Evolutionary conservation across 257 asterid species (phyloP).

Genomic region (Solanum sitiens): DNA sequence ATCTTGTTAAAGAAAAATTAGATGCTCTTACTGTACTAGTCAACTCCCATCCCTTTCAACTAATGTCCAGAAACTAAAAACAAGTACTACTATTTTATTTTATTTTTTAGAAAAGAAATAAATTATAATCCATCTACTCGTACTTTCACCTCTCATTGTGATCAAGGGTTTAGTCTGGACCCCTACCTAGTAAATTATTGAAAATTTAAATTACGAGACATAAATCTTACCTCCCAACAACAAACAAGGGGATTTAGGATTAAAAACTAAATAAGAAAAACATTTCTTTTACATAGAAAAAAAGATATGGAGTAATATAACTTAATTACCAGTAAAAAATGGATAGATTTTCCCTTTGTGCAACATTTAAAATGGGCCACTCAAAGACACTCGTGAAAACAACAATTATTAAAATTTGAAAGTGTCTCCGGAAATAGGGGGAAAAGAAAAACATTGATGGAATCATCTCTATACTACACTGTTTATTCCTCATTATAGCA

Average conservation of each 20-base stretch:
- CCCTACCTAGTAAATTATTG: background rate
- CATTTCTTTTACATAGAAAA: background rate
- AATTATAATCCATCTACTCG: background rate
- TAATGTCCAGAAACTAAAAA: background rate
- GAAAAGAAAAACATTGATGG: background rate
- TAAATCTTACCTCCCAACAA: background rate
- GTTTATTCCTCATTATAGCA: background rate
- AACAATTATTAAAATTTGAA: conserved; percentile 16
- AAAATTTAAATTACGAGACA: background rate
- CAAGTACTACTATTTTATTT: background rate
- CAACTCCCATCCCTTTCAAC: conserved; percentile 18
- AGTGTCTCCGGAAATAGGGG: background rate
- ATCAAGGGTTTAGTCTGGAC: background rate
- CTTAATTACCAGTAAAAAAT: background rate
- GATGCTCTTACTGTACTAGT: conserved; percentile 23
- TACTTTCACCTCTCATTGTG: background rate
- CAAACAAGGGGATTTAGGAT: background rate
- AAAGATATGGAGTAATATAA: conserved; percentile 7
- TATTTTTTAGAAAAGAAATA: no score
- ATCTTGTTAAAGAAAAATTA: background rate
- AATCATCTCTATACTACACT: background rate
- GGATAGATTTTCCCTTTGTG: conserved; percentile 19
- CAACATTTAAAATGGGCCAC: conserved; percentile 41
- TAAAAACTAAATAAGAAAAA: background rate
- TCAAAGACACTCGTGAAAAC: conserved; percentile 21